Evolutionary conservation across 495 filamentous ascomycete genomes (phyloP), one percentile per base, ranked within the genome.

Genomic region (Lasiosphaeria miniovina): DNA sequence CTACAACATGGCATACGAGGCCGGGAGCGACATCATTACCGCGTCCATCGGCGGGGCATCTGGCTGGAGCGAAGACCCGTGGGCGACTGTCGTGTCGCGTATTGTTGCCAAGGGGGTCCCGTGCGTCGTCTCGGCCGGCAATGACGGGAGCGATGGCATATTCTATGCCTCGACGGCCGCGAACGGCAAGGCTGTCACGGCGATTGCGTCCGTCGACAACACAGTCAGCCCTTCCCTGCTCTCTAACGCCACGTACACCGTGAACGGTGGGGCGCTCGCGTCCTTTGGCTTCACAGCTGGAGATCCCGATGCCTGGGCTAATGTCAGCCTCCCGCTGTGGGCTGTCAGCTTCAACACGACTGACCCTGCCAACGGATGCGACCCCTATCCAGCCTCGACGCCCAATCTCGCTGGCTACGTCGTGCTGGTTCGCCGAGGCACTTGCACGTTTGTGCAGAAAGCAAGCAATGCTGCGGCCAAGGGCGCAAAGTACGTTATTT

Each of bases 21-120:
- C 72, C 48, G 82, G 82, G 11, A 80, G 77, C 35, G 81, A 85
- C 65, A 77, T 86, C 62, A 86, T 86, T 63, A 82, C 83, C 33
- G 80, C 80, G 10, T 84, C 82, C 6, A 79, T 86, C 50, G 83
- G 83, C n/a, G 77, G 76, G 0, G 68, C 81, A 31, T 77, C 73
- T 0, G 83, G 83, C 11, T 85, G 82, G 81, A 71, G 71, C 3
- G 82, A 84, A 62, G 81, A 81, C 48, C 75, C 79, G 6, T 84
- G 82, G 81, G 75, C 79, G 14, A 72, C 74, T 10, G 81, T 76
- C 3, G 79, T 82, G 14, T 76, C 77, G 35, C 74, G 79, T 31
- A 84, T 85, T 57, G 82, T 82, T n/a, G 75, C 78, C 12, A 69
- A 75, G 35, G 83, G 83, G 34, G 77, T 85, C 3, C 80, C 81